These are phyloP conservation scores for Wickerhamomyces sp. DNA, from an alignment of 1,139 yeast genomes.

Conservation along the genomic window DNA sequence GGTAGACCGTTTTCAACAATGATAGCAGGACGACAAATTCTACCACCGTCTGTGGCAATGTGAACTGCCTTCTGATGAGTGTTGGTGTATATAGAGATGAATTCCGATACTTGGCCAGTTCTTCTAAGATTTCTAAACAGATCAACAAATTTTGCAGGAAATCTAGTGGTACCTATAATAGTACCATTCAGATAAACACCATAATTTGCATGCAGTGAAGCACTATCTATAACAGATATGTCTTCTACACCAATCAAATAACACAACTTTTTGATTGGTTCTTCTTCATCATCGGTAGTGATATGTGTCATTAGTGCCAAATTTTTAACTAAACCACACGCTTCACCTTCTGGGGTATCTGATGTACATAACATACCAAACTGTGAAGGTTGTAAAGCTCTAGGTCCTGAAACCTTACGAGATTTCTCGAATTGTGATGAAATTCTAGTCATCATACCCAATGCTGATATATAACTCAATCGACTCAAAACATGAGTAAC, in stretches of 20 bases:
- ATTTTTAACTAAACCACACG: slow-evolving; percentile 97
- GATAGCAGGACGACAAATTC: slow-evolving; percentile 95
- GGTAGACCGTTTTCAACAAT: slow-evolving; percentile 73
- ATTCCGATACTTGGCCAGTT: slow-evolving; percentile 81
- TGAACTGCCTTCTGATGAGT: slow-evolving; percentile 90
- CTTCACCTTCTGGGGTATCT: slow-evolving; percentile 99
- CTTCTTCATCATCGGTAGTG: slow-evolving; percentile 97
- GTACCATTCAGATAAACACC: slow-evolving; percentile 95
- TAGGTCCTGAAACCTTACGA: slow-evolving; percentile 96
- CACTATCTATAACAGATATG: slow-evolving; percentile 74
- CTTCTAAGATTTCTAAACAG: slow-evolving; percentile 81
- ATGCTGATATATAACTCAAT: slow-evolving; percentile 86
- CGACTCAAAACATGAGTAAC: slow-evolving; percentile 94
- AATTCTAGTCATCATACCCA: slow-evolving; percentile 99
- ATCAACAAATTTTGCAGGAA: slow-evolving; percentile 74
- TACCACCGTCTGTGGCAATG: slow-evolving; percentile 98
- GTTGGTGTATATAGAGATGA: slow-evolving; percentile 86
- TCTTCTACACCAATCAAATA: slow-evolving; percentile 87
- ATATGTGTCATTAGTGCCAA: slow-evolving; percentile 98
- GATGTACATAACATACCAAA: slow-evolving; percentile 99
- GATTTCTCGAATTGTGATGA: slow-evolving; percentile 98
- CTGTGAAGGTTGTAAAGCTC: slow-evolving; percentile 98
- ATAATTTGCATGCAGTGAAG: slow-evolving; percentile 75
- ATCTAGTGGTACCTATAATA: slow-evolving; percentile 81
- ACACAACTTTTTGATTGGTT: slow-evolving; percentile 75